Evolutionary conservation across 2,329 filamentous ascomycete species (phyloP).

Genomic region (Mariannaea sp.): DNA sequence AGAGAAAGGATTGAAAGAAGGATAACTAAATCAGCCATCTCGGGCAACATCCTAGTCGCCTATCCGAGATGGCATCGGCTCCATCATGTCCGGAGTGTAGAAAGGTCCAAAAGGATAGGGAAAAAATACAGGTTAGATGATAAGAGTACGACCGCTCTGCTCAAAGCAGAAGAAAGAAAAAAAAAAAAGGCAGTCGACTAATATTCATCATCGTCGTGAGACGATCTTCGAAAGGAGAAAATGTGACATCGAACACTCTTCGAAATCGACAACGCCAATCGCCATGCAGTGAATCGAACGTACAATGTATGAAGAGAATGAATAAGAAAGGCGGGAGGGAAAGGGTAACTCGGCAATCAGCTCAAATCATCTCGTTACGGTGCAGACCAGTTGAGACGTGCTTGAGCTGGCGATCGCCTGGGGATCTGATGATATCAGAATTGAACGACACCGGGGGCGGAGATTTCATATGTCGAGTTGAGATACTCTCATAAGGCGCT

Average conservation of each 20-base stretch:
- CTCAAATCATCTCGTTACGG: slow-evolving; percentile 60
- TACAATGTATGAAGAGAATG: slow-evolving; percentile 23
- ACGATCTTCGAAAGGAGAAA: slow-evolving; percentile 15
- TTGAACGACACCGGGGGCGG: slow-evolving; percentile 48
- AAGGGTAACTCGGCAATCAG: slow-evolving; percentile 15
- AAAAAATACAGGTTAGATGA: slow-evolving; percentile 17
- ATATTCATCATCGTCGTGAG: slow-evolving; percentile 15
- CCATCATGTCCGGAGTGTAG: slow-evolving; percentile 8
- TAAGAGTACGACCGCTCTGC: slow-evolving; percentile 12
- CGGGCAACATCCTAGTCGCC: not conserved
- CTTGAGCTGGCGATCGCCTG: slow-evolving; percentile 42
- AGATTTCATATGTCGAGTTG: slow-evolving; percentile 39
- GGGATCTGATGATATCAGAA: slow-evolving; percentile 42
- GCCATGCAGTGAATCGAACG: slow-evolving; percentile 46
- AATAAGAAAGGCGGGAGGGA: slow-evolving; percentile 25
- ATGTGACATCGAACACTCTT: slow-evolving; percentile 28
- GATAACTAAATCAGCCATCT: slow-evolving; percentile 15
- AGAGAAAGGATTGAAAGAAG: slow-evolving; percentile 26
- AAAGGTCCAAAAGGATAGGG: slow-evolving; percentile 15
- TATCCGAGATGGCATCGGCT: slow-evolving; percentile 9
- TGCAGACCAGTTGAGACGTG: slow-evolving; percentile 57
- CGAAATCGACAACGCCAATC: slow-evolving; percentile 42
- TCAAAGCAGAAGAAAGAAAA: slow-evolving; percentile 11
- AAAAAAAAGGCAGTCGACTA: slow-evolving; percentile 19
- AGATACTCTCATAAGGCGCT: slow-evolving; percentile 51